These are phyloP conservation scores for Citropsis articulata DNA, from an alignment of 345 rosid genomes.

Conservation along the genomic window DNA sequence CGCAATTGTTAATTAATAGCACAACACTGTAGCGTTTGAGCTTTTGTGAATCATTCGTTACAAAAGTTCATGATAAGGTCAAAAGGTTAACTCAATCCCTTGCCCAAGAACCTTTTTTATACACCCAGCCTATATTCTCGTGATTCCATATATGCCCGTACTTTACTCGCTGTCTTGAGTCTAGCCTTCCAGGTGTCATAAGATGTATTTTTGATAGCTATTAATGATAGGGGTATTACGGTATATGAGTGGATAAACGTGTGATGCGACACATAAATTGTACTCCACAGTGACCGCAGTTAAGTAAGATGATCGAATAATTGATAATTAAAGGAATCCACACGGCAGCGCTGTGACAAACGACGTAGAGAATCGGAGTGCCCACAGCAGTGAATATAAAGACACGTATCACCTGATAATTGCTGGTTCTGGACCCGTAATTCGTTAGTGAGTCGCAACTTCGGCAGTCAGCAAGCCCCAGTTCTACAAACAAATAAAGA, in stretches of 20 bases:
- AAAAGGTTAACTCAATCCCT: not conserved
- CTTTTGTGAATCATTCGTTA: constrained; percentile 23
- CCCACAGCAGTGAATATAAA: not conserved
- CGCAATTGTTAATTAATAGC: not conserved
- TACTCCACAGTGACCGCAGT: not conserved
- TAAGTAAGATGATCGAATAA: not conserved
- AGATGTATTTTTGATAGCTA: no score
- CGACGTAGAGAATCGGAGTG: constrained; percentile 1
- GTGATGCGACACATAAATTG: not conserved
- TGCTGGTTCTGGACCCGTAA: not conserved
- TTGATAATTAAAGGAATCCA: not conserved
- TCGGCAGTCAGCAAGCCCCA: not conserved
- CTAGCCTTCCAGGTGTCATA: constrained; percentile 2
- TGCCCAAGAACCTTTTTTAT: constrained; percentile 18
- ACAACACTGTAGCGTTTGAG: constrained; percentile 22
- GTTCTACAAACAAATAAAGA: no score
- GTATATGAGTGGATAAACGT: not conserved
- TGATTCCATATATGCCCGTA: constrained; percentile 11
- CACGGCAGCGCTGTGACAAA: constrained; percentile 9
- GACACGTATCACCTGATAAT: constrained; percentile 11
- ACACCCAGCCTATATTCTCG: not conserved
- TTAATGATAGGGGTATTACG: not conserved
- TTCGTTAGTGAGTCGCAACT: not conserved
- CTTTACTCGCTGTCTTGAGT: not conserved
- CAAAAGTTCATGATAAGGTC: constrained; percentile 15